A percentile compares a stretch with the other conserved stretches of the same genome.
Evolutionary conservation across 2,329 filamentous ascomycete genomes (phyloP).

Genomic region (Colletotrichum sp.): DNA sequence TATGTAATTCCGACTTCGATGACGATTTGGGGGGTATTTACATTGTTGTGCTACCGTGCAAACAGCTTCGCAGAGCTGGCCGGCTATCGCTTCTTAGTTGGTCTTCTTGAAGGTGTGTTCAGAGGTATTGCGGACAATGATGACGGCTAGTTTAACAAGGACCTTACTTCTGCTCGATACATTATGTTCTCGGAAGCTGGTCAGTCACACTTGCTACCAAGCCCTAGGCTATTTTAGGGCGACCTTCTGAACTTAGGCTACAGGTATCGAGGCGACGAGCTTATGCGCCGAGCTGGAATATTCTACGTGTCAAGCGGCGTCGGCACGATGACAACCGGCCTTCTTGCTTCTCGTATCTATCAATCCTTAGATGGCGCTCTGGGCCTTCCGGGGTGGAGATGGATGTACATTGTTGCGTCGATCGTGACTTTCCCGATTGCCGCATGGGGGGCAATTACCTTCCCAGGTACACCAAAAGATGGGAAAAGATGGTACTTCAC

Average conservation of each 20-base stretch:
- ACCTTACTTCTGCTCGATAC: neutral
- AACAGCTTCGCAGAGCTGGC: neutral
- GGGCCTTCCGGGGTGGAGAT: neutral
- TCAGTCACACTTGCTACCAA: neutral
- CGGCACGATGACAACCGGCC: neutral
- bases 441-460: neutral
- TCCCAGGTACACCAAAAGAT: neutral
- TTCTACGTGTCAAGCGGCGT: neutral
- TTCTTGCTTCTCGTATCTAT: neutral
- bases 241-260: neutral
- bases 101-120: neutral
- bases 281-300: neutral
- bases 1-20: neutral
- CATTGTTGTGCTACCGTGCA: neutral
- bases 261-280: neutral
- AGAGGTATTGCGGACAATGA: rapidly evolving
- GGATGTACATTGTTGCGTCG: neutral
- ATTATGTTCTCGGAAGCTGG: neutral
- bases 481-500: neutral
- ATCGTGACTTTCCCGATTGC: neutral
- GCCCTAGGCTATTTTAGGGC: neutral
- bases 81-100: neutral
- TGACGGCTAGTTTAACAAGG: neutral
- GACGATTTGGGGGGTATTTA: neutral
- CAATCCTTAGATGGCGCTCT: neutral